Percentiles rank a stretch among this genome's conserved stretches.
Evolutionary conservation across 2,329 filamentous ascomycete genomes (phyloP).

Genomic region (Aureobasidium leucospermi): DNA sequence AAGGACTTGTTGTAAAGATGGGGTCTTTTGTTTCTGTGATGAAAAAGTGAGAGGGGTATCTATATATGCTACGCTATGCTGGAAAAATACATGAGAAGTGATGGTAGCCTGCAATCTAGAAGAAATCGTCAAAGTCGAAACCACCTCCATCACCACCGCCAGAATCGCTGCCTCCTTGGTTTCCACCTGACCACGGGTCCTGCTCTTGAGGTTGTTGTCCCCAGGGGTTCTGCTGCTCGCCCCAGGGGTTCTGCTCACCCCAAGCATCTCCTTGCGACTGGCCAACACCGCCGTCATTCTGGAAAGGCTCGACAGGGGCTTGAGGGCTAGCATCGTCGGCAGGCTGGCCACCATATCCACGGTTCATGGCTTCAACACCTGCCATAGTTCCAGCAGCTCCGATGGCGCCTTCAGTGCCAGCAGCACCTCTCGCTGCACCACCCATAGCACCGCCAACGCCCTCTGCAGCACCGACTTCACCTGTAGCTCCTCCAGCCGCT

Average conservation of each 20-base stretch:
- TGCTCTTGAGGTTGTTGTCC: slow-evolving; percentile 14
- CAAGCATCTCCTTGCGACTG: slow-evolving; percentile 12
- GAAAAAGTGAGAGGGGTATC: neutral
- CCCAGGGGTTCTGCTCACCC: slow-evolving; percentile 12
- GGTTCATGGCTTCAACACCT: slow-evolving; percentile 56
- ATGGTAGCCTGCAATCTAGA: neutral
- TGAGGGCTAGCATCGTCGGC: slow-evolving; percentile 28
- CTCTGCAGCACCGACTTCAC: slow-evolving; percentile 24
- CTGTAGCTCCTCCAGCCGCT: slow-evolving; percentile 26
- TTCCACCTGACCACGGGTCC: slow-evolving; percentile 19
- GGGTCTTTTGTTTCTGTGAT: neutral
- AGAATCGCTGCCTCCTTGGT: neutral
- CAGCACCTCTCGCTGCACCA: slow-evolving; percentile 23
- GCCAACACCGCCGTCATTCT: slow-evolving; percentile 14
- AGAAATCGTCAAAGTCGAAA: slow-evolving; percentile 18
- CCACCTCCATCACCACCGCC: slow-evolving; percentile 23
- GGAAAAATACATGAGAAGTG: neutral
- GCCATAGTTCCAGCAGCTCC: slow-evolving; percentile 41
- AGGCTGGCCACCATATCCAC: slow-evolving; percentile 23
- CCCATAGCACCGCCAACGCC: slow-evolving; percentile 28
- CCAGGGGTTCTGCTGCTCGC: neutral
- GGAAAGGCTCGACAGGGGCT: slow-evolving; percentile 23
- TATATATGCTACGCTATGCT: slow-evolving; percentile 1
- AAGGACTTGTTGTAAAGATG: no score
- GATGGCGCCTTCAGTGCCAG: slow-evolving; percentile 30